These are phyloP conservation scores for Aphanomyces cochlioides DNA, from an alignment of 352 stramenopile species.

Conservation along the genomic window DNA sequence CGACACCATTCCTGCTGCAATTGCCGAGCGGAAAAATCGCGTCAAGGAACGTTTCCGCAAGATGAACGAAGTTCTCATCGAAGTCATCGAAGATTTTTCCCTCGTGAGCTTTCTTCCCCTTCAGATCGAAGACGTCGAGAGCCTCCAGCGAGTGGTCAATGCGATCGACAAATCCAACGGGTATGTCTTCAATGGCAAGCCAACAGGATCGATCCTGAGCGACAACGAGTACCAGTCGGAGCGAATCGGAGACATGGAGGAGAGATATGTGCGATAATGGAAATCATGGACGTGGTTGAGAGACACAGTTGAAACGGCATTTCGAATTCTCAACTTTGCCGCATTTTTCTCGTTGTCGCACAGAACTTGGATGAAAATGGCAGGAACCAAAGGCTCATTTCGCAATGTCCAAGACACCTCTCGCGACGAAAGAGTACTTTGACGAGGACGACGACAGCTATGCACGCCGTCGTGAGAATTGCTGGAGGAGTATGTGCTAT, in stretches of 20 bases:
- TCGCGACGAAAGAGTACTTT: too few species aligned
- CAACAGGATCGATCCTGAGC: not conserved
- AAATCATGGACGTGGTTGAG: not conserved
- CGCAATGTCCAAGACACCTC: too few species aligned
- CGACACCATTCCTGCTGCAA: slow-evolving; percentile 33
- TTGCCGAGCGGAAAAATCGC: slow-evolving; percentile 25
- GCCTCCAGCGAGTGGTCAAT: slow-evolving; percentile 58
- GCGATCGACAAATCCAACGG: slow-evolving; percentile 82
- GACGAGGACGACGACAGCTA: too few species aligned
- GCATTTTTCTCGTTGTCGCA: too few species aligned
- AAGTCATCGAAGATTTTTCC: slow-evolving; percentile 85
- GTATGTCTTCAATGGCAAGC: slow-evolving; percentile 51
- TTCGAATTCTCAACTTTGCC: too few species aligned
- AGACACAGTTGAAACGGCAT: too few species aligned
- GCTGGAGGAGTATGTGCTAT: too few species aligned
- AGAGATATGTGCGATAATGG: slow-evolving; percentile 16
- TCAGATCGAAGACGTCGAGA: slow-evolving; percentile 72
- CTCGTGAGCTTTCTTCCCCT: slow-evolving; percentile 78
- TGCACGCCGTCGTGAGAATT: too few species aligned
- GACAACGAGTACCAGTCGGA: slow-evolving; percentile 24
- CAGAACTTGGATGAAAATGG: too few species aligned
- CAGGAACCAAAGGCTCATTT: too few species aligned
- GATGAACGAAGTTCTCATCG: slow-evolving; percentile 81
- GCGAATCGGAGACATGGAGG: slow-evolving; percentile 22
- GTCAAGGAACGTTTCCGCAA: slow-evolving; percentile 58